Percentiles rank a stretch among this genome's conserved stretches.
Conservation (phyloP, 192 early-diverging fungal species). For the Radiomyces spectabilis region DNA sequence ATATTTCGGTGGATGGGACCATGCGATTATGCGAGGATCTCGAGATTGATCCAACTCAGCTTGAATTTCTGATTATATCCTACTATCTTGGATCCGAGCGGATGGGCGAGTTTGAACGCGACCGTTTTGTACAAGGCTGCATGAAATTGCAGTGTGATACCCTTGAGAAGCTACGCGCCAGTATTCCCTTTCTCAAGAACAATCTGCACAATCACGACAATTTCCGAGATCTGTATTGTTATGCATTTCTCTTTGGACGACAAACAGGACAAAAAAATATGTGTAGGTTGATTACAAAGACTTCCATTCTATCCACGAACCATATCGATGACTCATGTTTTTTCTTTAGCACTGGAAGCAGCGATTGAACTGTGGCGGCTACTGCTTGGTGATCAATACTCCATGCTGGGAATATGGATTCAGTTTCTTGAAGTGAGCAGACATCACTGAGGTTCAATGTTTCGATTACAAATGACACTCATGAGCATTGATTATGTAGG, state of each 20-base stretch:
- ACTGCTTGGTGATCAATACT: slow-evolving; percentile 51
- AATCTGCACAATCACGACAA: slow-evolving; percentile 44
- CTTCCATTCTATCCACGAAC: not conserved
- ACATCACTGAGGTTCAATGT: not conserved
- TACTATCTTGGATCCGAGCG: slow-evolving; percentile 57
- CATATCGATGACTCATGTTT: not conserved
- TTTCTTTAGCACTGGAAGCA: slow-evolving; percentile 52
- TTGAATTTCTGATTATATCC: slow-evolving; percentile 65
- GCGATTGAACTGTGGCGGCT: slow-evolving; percentile 73
- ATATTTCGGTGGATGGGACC: slow-evolving; percentile 71
- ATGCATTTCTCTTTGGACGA: slow-evolving; percentile 69
- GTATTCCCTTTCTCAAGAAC: slow-evolving; percentile 36
- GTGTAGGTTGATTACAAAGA: slow-evolving; percentile 43
- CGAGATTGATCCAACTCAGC: slow-evolving; percentile 63
- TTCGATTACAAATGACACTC: no score
- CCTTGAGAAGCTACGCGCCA: slow-evolving; percentile 48
- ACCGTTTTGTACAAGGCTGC: slow-evolving; percentile 73
- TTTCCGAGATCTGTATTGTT: slow-evolving; percentile 69
- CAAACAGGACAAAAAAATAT: slow-evolving; percentile 68
- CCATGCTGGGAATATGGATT: slow-evolving; percentile 60
- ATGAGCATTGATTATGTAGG: slow-evolving; percentile 26
- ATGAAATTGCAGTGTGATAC: slow-evolving; percentile 59
- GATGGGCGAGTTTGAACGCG: slow-evolving; percentile 68
- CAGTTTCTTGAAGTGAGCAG: slow-evolving; percentile 50
- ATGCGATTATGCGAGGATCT: slow-evolving; percentile 62